phyloP scores from a whole-genome alignment of 2,329 filamentous ascomycete genomes.

The Penicillium psychrosexuale region DNA sequence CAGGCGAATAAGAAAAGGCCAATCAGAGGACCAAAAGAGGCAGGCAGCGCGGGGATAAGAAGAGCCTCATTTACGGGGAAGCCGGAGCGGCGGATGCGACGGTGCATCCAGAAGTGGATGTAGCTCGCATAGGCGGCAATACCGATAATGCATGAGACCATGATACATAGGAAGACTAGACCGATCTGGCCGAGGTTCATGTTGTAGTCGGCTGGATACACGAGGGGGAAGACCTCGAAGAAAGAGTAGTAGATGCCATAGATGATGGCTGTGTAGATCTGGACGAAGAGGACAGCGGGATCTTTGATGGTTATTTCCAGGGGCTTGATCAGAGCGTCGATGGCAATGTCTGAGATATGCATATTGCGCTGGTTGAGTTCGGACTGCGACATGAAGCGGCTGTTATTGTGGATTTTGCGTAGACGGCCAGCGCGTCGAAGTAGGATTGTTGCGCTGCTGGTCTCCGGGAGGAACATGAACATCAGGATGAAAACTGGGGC shows the following conservation, averaged over 20 bases:
- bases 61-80: slow-evolving; percentile 54
- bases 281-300: slow-evolving; percentile 61
- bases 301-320: slow-evolving; percentile 61
- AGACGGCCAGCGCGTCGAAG: slow-evolving; percentile 60
- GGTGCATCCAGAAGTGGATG: slow-evolving; percentile 53
- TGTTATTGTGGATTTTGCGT: slow-evolving; percentile 58
- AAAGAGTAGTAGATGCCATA: slow-evolving; percentile 54
- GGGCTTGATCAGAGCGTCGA: slow-evolving; percentile 41
- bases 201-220: slow-evolving; percentile 58
- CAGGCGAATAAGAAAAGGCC: slow-evolving; percentile 56
- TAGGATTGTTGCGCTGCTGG: slow-evolving; percentile 59
- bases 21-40: slow-evolving; percentile 53
- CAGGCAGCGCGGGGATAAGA: slow-evolving; percentile 54
- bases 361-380: slow-evolving; percentile 57
- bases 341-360: slow-evolving; percentile 14
- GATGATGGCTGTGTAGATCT: slow-evolving; percentile 61
- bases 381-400: slow-evolving; percentile 57
- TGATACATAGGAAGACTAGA: slow-evolving; percentile 59
- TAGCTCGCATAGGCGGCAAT: slow-evolving; percentile 52
- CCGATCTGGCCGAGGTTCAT: slow-evolving; percentile 59
- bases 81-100: slow-evolving; percentile 49
- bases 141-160: slow-evolving; percentile 56
- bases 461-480: slow-evolving; percentile 64
- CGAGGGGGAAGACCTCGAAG: slow-evolving; percentile 65
- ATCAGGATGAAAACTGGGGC: slow-evolving; percentile 58